phyloP scores from a whole-genome alignment of 371 early-diverging fungal species.

The Entomophthora muscae region DNA sequence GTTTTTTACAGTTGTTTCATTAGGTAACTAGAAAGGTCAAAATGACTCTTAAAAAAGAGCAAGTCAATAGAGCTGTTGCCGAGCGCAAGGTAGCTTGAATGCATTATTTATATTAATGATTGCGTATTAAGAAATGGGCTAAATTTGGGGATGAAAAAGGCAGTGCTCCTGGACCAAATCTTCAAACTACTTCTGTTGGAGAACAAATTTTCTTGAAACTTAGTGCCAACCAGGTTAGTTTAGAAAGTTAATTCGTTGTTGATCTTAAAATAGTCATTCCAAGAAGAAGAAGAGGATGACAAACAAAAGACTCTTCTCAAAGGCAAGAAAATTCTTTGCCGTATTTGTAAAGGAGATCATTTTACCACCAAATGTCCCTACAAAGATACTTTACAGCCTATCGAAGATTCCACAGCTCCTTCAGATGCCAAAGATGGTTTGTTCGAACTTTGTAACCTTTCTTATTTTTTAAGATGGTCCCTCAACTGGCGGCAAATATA shows the following conservation, averaged over 20 bases:
- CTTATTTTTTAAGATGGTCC: constrained; percentile 10
- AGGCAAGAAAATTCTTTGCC: constrained; percentile 78
- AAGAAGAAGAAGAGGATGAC: constrained; percentile 9
- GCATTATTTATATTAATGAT: background rate
- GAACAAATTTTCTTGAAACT: constrained; percentile 79
- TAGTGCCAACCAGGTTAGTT: constrained; percentile 29
- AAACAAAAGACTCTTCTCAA: constrained; percentile 20
- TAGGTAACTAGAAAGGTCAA: constrained; percentile 66
- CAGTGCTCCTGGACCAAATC: constrained; percentile 65
- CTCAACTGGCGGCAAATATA: constrained; percentile 40
- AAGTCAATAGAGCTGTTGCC: constrained; percentile 79
- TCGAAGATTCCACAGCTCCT: constrained; percentile 23
- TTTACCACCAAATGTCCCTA: constrained; percentile 93
- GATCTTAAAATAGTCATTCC: background rate
- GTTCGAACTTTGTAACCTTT: constrained; percentile 13
- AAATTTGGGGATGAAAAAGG: constrained; percentile 66
- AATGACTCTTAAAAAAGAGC: constrained; percentile 54
- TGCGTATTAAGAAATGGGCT: constrained; percentile 25
- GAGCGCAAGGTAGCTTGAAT: constrained; percentile 52
- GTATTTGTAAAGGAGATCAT: constrained; percentile 92
- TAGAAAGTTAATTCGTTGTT: background rate
- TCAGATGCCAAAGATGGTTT: constrained; percentile 15
- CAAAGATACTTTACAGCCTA: constrained; percentile 77
- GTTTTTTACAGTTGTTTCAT: background rate
- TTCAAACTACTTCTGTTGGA: constrained; percentile 73